Evolutionary conservation across 2,329 filamentous ascomycete genomes (phyloP).

Genomic region (Cryoendolithus antarcticus): DNA sequence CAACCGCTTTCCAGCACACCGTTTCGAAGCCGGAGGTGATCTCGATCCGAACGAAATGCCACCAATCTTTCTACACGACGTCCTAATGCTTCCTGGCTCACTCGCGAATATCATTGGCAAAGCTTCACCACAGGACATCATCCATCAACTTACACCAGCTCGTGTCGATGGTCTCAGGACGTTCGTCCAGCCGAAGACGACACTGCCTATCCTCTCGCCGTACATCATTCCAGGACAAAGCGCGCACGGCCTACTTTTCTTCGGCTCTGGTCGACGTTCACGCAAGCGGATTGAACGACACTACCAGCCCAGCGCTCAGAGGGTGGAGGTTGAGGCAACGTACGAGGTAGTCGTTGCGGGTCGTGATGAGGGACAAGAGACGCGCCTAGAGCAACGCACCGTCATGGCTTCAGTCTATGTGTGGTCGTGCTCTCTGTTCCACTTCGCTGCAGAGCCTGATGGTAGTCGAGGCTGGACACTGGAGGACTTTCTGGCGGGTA

Average conservation of each 20-base stretch:
- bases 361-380: too few relatives aligned
- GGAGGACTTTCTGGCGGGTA: too few relatives aligned
- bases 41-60: constrained; percentile 42
- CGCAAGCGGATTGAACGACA: constrained; percentile 15
- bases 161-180: neutral
- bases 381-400: constrained; percentile 7
- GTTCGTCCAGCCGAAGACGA: neutral
- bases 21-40: constrained; percentile 36
- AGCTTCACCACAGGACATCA: constrained; percentile 12
- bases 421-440: constrained; percentile 7
- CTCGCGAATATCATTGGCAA: constrained; percentile 20
- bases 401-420: constrained; percentile 12
- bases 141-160: constrained; percentile 18
- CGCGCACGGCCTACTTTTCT: constrained; percentile 14
- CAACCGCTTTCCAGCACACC: constrained; percentile 12
- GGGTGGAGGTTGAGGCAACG: constrained; percentile 4
- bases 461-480: too few relatives aligned
- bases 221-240: too few relatives aligned
- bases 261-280: constrained; percentile 13
- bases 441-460: too few relatives aligned
- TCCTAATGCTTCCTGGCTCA: constrained; percentile 39
- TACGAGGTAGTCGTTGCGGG: neutral
- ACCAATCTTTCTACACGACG: constrained; percentile 39
- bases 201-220: too few relatives aligned
- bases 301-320: constrained; percentile 12